Conservation (phyloP, 164 flowering plant genomes). For the Stephania japonica region DNA sequence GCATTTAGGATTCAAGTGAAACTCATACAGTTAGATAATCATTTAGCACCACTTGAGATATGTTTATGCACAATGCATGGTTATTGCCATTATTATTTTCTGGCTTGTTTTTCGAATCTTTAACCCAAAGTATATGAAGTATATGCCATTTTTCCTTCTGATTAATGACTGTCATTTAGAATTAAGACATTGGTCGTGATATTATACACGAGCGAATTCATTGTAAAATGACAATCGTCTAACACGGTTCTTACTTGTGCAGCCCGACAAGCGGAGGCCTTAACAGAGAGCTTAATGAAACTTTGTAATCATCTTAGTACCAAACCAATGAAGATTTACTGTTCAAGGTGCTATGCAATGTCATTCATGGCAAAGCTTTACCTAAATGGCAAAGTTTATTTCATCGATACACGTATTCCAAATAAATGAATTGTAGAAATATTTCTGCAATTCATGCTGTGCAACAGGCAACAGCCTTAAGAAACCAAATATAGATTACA, state of each 20-base stretch:
- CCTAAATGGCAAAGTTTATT: not conserved
- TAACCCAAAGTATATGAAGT: not conserved
- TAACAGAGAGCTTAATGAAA: constrained; percentile 21
- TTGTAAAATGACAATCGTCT: too few species aligned
- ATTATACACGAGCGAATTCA: constrained; percentile 2
- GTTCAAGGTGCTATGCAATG: not conserved
- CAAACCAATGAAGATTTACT: not conserved
- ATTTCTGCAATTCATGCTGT: not conserved
- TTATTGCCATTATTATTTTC: not conserved
- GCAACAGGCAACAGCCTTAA: not conserved
- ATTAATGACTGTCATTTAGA: not conserved
- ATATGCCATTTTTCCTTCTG: not conserved
- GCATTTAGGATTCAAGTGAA: not conserved
- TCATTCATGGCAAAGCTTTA: not conserved
- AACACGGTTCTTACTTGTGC: not conserved
- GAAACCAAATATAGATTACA: not conserved
- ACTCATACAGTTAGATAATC: not conserved
- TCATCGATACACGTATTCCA: not conserved
- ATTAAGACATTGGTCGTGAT: not conserved
- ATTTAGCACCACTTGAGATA: not conserved
- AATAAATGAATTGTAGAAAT: not conserved
- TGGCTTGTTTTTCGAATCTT: not conserved
- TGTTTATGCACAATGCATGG: not conserved
- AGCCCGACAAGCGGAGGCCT: constrained; percentile 73
- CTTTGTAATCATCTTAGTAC: constrained; percentile 13